These are phyloP conservation scores for Teratosphaeria zuluensis DNA, from an alignment of 2,329 filamentous ascomycete species.

Conservation along the genomic window DNA sequence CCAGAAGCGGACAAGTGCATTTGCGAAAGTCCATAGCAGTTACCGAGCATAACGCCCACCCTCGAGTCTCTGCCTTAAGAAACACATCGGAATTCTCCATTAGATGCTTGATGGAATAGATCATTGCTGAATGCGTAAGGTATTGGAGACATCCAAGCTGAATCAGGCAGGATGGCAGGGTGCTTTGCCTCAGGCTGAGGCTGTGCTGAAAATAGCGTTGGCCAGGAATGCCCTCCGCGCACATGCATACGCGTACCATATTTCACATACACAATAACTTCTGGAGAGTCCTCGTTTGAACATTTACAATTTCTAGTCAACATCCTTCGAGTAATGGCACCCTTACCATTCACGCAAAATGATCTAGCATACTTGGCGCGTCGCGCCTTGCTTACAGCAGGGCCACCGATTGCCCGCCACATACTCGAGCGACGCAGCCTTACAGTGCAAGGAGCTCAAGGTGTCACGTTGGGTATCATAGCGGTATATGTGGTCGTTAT, in stretches of 20 bases:
- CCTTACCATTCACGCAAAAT: not conserved
- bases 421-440: slow-evolving; percentile 44
- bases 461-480: slow-evolving; percentile 62
- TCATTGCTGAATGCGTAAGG: no score
- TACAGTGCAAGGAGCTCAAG: slow-evolving; percentile 57
- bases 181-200: not conserved
- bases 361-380: not conserved
- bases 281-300: not conserved
- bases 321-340: not conserved
- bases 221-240: not conserved
- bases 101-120: no score
- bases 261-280: not conserved
- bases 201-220: not conserved
- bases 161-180: not conserved
- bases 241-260: not conserved
- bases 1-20: not conserved
- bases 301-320: not conserved
- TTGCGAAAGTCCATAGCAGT: not conserved
- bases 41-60: no score
- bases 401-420: not conserved
- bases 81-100: no score
- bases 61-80: no score
- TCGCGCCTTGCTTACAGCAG: not conserved
- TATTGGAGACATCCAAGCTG: no score
- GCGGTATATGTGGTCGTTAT: slow-evolving; percentile 63